These are phyloP conservation scores for Xylaria sp. DNA, from an alignment of 2,329 filamentous ascomycete genomes.

Conservation along the genomic window DNA sequence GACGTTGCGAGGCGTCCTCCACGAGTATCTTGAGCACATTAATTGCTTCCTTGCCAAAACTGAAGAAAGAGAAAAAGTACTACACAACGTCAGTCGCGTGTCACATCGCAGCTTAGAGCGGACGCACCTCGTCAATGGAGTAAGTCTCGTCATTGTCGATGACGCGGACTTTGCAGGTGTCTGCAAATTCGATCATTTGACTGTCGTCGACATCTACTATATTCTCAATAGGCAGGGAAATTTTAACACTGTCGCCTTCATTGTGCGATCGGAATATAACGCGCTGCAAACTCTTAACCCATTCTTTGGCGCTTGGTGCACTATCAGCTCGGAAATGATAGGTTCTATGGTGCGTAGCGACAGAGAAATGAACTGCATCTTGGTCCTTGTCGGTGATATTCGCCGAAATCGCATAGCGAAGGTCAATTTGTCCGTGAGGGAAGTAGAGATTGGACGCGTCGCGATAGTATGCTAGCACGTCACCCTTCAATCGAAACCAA, in stretches of 20 bases:
- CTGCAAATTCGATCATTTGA: conserved; percentile 88
- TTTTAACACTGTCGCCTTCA: conserved; percentile 96
- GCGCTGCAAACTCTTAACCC: conserved; percentile 92
- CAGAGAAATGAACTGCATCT: conserved; percentile 79
- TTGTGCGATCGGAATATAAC: conserved; percentile 97
- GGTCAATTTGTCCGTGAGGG: conserved; percentile 88
- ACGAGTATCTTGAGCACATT: conserved; percentile 79
- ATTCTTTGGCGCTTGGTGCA: conserved; percentile 87
- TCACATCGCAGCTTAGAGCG: not conserved
- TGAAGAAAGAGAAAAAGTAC: conserved; percentile 98
- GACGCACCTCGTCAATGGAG: conserved; percentile 85
- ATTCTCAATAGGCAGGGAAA: conserved; percentile 87
- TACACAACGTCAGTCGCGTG: conserved; percentile 53
- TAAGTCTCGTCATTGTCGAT: conserved; percentile 95
- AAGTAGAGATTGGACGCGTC: conserved; percentile 90
- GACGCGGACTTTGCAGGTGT: conserved; percentile 92
- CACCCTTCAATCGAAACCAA: conserved; percentile 93
- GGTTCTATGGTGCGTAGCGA: conserved; percentile 83
- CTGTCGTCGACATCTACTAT: conserved; percentile 93
- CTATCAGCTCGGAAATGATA: conserved; percentile 94
- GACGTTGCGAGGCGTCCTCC: conserved; percentile 68
- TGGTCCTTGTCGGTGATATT: conserved; percentile 80
- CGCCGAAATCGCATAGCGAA: conserved; percentile 92
- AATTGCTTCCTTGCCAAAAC: conserved; percentile 83
- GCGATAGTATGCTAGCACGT: conserved; percentile 89